phyloP scores from a whole-genome alignment of 352 stramenopile genomes.

The Thalassiosira sp. region DNA sequence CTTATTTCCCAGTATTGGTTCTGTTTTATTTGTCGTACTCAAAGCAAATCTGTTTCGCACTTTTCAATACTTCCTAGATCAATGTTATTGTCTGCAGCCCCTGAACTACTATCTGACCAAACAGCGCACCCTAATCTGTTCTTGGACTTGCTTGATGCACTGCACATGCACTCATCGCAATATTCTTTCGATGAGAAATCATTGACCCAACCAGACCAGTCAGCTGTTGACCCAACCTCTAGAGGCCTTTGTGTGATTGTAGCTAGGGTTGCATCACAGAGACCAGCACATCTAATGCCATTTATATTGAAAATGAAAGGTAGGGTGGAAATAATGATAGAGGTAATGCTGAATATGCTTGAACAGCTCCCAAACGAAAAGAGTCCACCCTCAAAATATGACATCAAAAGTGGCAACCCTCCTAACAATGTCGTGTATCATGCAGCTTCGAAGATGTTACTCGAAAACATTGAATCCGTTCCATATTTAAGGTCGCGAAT shows the following conservation, averaged over 20 bases:
- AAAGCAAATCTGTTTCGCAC: not conserved
- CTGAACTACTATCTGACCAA: not conserved
- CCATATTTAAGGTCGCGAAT: slow-evolving; percentile 16
- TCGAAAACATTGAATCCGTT: slow-evolving; percentile 17
- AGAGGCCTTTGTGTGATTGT: slow-evolving; percentile 17
- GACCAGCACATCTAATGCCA: slow-evolving; percentile 15
- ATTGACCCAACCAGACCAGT: not conserved
- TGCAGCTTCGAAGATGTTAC: slow-evolving; percentile 11
- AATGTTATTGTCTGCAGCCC: slow-evolving; percentile 13
- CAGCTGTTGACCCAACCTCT: slow-evolving; percentile 16
- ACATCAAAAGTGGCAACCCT: not conserved
- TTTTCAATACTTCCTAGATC: slow-evolving; percentile 14
- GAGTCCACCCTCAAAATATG: not conserved
- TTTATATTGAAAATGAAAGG: slow-evolving; percentile 21
- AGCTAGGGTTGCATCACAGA: slow-evolving; percentile 25
- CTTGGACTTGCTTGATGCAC: slow-evolving; percentile 22
- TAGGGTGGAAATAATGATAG: slow-evolving; percentile 17
- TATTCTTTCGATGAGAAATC: slow-evolving; percentile 1
- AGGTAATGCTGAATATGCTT: slow-evolving; percentile 32
- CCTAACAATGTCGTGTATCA: slow-evolving; percentile 6
- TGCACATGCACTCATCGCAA: slow-evolving; percentile 13
- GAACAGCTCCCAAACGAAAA: slow-evolving; percentile 16
- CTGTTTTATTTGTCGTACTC: not conserved
- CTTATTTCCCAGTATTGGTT: not conserved
- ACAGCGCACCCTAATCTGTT: slow-evolving; percentile 1